These are phyloP conservation scores for Monilinia fructicola DNA, from an alignment of 2,329 filamentous ascomycete species.

Conservation along the genomic window DNA sequence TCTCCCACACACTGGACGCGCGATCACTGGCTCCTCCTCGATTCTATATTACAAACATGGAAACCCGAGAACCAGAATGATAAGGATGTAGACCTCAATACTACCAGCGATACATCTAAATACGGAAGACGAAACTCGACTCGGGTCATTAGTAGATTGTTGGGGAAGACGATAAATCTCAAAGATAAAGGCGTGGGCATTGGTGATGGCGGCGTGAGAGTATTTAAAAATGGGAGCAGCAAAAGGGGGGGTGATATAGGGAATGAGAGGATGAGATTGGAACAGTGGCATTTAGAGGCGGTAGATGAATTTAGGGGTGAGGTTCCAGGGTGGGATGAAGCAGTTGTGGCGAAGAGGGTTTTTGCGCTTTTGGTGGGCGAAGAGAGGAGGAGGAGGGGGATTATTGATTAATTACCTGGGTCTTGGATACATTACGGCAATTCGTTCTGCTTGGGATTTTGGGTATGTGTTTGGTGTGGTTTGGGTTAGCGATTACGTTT, in stretches of 20 bases:
- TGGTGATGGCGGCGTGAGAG: constrained; percentile 1
- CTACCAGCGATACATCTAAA: constrained; percentile 18
- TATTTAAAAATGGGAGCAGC: neutral
- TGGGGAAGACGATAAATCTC: constrained; percentile 35
- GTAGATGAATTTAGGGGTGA: constrained; percentile 39
- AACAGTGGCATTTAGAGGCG: constrained; percentile 42
- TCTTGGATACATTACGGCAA: too few species aligned
- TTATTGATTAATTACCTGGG: neutral
- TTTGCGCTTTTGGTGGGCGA: constrained; percentile 37
- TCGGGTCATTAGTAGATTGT: constrained; percentile 37
- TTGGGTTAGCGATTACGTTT: neutral
- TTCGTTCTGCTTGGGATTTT: neutral
- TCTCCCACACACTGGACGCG: constrained; percentile 38
- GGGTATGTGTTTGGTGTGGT: neutral
- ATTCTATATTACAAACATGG: constrained; percentile 36
- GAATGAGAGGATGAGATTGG: constrained; percentile 34
- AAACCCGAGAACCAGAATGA: constrained; percentile 31
- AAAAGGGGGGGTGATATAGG: constrained; percentile 20
- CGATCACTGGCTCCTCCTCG: constrained; percentile 39
- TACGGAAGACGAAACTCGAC: constrained; percentile 34
- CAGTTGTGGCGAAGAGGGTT: constrained; percentile 38
- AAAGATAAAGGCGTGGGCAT: constrained; percentile 17
- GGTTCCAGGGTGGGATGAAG: constrained; percentile 41
- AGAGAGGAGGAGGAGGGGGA: constrained; percentile 29
- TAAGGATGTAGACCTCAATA: neutral